Base-by-base conservation (phyloP, 2,329 filamentous ascomycete genomes). In the Ophiognomonia clavigignenti-juglandacearum region DNA sequence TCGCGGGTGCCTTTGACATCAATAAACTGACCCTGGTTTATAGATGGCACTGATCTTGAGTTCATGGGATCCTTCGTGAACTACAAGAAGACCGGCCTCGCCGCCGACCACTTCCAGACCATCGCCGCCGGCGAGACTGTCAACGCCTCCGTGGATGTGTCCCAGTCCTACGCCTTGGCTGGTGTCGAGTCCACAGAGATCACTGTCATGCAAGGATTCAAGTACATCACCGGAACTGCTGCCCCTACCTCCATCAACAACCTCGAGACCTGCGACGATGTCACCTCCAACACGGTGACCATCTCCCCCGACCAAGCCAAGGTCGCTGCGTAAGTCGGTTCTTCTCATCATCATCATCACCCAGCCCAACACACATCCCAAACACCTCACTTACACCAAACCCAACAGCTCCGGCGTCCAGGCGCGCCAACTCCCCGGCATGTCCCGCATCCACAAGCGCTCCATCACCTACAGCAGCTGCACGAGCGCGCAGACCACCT, bases 11-110 rank as follows among this genome's bases (percentile, higher is more conserved):
- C 6, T 9, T 3, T 8, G 10, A n/a, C 23, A 22, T 16, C 11
- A 9, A 35, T 45, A 22, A 45, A 35, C 8, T 10, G 6, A 13
- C 11, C 19, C 34, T 36, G 3, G 19, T 11, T 16, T 36, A 26
- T n/a, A 53, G 51, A 39, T n/a, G 47, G 51, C 40, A 50, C 49
- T 14, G 31, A 39, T 4, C 43, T 53, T 23, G 47, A 47, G 5
- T 53, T 53, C 43, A 46, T 39, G 36, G 51, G 51, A 7, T 26
- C 44, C 24, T 50, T 47, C 34, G 43, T 53, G 46, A 53, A 53
- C 40, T 53, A 53, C 34, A 53, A 50, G 47, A 39, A 40, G 7
- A 47, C 31, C 16, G 51, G 47, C 11, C 47, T 53, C 14, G 19
- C 39, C 23, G 20, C 43, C 10, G 31, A 27, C 14, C 23, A 39